These are phyloP conservation scores for Amylocarpus encephaloides DNA, from an alignment of 2,329 filamentous ascomycete genomes.

Conservation along the genomic window DNA sequence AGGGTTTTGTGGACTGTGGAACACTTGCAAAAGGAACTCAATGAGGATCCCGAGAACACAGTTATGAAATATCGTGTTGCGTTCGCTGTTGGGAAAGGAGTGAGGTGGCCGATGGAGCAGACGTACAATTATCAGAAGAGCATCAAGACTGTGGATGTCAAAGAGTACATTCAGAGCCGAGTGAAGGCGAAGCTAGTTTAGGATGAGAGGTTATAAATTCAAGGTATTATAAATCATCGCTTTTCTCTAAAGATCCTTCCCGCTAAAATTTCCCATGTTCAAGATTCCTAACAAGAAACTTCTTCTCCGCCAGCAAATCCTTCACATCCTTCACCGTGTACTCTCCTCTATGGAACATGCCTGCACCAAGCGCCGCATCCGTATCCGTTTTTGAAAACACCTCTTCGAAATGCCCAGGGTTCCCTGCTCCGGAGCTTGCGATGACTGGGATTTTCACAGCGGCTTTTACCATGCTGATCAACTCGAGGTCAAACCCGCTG, in stretches of 20 bases:
- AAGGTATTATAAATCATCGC: background rate
- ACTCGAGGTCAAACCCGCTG: constrained; percentile 87
- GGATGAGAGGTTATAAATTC: no score
- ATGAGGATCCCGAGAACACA: constrained; percentile 39
- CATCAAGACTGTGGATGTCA: constrained; percentile 40
- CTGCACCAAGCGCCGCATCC: constrained; percentile 89
- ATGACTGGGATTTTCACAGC: constrained; percentile 89
- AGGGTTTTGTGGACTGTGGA: constrained; percentile 45
- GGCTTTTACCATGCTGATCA: constrained; percentile 82
- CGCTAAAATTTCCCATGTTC: constrained; percentile 40
- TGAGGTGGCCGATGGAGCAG: constrained; percentile 48
- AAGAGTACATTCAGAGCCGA: constrained; percentile 28
- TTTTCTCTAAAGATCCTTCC: no score
- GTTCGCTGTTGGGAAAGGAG: constrained; percentile 52
- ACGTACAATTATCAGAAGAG: constrained; percentile 48
- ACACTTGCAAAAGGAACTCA: constrained; percentile 40
- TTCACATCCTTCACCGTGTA: constrained; percentile 95
- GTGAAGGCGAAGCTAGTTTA: background rate
- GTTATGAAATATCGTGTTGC: constrained; percentile 56
- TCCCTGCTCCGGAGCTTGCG: constrained; percentile 85
- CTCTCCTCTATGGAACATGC: constrained; percentile 95
- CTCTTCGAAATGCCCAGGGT: constrained; percentile 80
- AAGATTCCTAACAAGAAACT: constrained; percentile 71
- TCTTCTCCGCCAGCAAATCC: constrained; percentile 64
- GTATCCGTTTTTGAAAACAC: constrained; percentile 82